Base-by-base conservation (phyloP, 345 rosid species). In the Microthlaspi erraticum region DNA sequence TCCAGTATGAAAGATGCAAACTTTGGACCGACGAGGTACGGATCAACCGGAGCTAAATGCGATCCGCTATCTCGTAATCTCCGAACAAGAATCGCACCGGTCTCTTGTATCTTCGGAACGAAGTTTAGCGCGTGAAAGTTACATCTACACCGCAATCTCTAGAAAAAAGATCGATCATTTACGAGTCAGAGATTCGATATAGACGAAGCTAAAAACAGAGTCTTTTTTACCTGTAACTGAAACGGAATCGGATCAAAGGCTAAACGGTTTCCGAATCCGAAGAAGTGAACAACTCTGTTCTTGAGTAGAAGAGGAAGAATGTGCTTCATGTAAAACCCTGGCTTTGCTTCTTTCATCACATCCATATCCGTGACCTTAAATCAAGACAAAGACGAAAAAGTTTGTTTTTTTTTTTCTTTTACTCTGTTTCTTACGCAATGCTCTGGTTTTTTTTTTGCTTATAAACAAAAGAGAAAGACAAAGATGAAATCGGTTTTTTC, bases 121-220 rank as follows among this genome's bases (percentile, higher is more conserved):
- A 89, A 94, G 51, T 75, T 83, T 54, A 94, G 79, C 0, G 98
- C 96, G 1, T 92, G 98, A 76, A 91, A 94, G 60, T 94, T 94
- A 77, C 98, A 94, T 86, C 97, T 89, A 84, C 99, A 92, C 64
- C 98, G 96, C 83, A 92, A 85, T 64, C 97, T 87, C 99, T 92
- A 89, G 58, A 68, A 60, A 51, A 51, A 67, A 3, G 45, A 8
- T 63, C 12, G 60, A 54, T 69, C 32, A 74, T 4, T 68, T 68
- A 69, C n/a, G 1, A 1, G 39, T 36, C n/a, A 68, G 0, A 75
- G 13, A 33, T 12, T 12, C 11, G 14, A 53, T 46, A 45, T 8
- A 26, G 19, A 36, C 1, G 0, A 6, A 14, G 16, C 29, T 29
- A 32, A 36, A 53, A 37, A 9, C 26, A 8, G n/a, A 43, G 3